Percentiles rank a stretch among this genome's conserved stretches.
Evolutionary conservation across 1,284 basidiomycete species (phyloP).

Genomic region (Laetiporus sulphureus): DNA sequence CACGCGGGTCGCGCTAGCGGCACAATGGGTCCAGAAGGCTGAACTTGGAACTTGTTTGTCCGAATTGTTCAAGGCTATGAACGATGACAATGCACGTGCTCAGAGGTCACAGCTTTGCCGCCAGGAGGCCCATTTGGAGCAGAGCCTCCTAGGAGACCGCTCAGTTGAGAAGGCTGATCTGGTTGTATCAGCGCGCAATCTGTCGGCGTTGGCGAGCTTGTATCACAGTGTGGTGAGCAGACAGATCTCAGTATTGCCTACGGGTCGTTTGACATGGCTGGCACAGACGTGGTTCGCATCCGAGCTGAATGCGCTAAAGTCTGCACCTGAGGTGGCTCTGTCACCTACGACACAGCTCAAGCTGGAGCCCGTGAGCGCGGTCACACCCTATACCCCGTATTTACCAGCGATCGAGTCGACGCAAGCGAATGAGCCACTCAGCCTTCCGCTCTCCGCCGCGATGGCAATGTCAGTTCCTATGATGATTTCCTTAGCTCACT

Average conservation of each 20-base stretch:
- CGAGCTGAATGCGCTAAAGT: constrained; percentile 61
- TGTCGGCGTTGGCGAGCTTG: constrained; percentile 74
- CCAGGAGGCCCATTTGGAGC: constrained; percentile 75
- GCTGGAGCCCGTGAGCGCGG: constrained; percentile 42
- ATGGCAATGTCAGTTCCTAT: constrained; percentile 71
- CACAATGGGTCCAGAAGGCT: constrained; percentile 80
- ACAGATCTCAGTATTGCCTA: not conserved
- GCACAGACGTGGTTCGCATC: constrained; percentile 75
- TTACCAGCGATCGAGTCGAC: constrained; percentile 34
- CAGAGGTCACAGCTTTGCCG: constrained; percentile 53
- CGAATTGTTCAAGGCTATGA: constrained; percentile 40
- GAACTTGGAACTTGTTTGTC: constrained; percentile 72
- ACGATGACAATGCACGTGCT: constrained; percentile 34
- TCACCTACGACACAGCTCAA: constrained; percentile 45
- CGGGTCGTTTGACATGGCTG: not conserved
- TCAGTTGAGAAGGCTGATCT: constrained; percentile 61
- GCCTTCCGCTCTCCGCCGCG: constrained; percentile 75
- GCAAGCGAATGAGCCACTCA: constrained; percentile 42
- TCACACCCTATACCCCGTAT: constrained; percentile 44
- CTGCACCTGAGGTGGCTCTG: constrained; percentile 46
- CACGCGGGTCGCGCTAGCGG: constrained; percentile 54
- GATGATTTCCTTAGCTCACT: not conserved
- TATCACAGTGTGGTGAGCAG: constrained; percentile 79
- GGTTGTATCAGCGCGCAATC: constrained; percentile 69
- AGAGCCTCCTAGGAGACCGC: constrained; percentile 50